These are phyloP conservation scores for Colletotrichum kahawae DNA, from an alignment of 2,329 filamentous ascomycete species.

Conservation along the genomic window DNA sequence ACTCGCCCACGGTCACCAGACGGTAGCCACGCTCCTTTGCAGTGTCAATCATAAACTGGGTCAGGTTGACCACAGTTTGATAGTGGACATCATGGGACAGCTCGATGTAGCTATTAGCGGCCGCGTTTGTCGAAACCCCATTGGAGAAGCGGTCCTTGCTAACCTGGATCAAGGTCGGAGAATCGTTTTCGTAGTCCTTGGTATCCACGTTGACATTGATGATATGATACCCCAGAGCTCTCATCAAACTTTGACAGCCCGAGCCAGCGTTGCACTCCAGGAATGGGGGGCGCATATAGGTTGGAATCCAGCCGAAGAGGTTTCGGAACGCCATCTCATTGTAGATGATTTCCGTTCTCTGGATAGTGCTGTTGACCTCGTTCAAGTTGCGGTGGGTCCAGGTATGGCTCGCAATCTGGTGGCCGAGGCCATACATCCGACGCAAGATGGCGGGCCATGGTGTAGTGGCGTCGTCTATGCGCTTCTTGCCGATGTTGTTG, in stretches of 20 bases:
- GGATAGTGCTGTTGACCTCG: conserved; percentile 25
- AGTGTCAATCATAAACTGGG: conserved; percentile 45
- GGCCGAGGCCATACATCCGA: conserved; percentile 46
- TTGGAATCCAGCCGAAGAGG: conserved; percentile 46
- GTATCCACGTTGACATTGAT: conserved; percentile 65
- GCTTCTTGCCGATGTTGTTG: conserved; percentile 44
- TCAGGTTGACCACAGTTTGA: conserved; percentile 36
- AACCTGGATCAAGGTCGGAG: conserved; percentile 46
- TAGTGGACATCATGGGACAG: conserved; percentile 49
- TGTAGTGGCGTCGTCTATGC: conserved; percentile 41
- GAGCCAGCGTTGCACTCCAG: conserved; percentile 19
- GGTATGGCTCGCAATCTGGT: conserved; percentile 51
- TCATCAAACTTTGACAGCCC: conserved; percentile 18
- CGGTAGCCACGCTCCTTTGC: conserved; percentile 46
- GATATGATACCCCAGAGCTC: conserved; percentile 59
- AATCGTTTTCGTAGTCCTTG: conserved; percentile 63
- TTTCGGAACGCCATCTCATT: conserved; percentile 38
- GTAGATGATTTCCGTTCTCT: conserved; percentile 31
- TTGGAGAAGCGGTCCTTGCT: conserved; percentile 47
- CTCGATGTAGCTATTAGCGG: conserved; percentile 43
- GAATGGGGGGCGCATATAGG: conserved; percentile 51
- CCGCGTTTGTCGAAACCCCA: conserved; percentile 32
- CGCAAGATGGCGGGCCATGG: conserved; percentile 41
- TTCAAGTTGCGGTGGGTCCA: conserved; percentile 39
- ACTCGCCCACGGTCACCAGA: conserved; percentile 62